phyloP scores from a whole-genome alignment of 768 basidiomycete species.

The Mycena crocata region DNA sequence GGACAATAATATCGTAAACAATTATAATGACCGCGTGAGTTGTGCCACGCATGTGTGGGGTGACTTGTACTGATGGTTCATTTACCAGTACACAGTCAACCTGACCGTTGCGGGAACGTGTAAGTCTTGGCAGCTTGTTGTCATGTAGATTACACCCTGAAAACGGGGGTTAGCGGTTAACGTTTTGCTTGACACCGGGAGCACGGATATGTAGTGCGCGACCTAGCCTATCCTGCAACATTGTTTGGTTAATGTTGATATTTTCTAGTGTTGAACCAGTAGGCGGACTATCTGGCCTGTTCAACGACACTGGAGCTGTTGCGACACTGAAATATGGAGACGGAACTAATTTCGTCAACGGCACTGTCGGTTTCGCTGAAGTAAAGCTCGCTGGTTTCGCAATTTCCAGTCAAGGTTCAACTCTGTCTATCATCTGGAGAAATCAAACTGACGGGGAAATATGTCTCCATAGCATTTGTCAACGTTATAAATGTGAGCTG shows the following conservation, averaged over 20 bases:
- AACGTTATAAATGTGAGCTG: slow-evolving; percentile 35
- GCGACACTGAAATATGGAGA: slow-evolving; percentile 47
- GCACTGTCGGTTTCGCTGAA: slow-evolving; percentile 46
- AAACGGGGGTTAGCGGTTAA: slow-evolving; percentile 37
- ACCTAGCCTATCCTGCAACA: background rate
- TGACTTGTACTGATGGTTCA: background rate
- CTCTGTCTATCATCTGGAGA: too few species aligned
- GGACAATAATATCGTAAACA: slow-evolving; percentile 31
- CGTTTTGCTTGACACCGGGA: slow-evolving; percentile 53
- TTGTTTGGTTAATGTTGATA: background rate
- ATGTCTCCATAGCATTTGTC: slow-evolving; percentile 42
- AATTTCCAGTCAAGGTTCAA: slow-evolving; percentile 37
- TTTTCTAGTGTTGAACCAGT: slow-evolving; percentile 49
- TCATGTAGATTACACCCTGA: background rate
- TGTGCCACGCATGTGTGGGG: background rate
- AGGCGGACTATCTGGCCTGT: slow-evolving; percentile 44
- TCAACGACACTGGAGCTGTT: slow-evolving; percentile 47
- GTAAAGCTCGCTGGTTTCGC: slow-evolving; percentile 47
- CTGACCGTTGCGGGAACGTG: slow-evolving; percentile 30
- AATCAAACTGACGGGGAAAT: background rate
- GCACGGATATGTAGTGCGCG: slow-evolving; percentile 51
- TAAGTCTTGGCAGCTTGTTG: background rate
- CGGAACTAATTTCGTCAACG: slow-evolving; percentile 47
- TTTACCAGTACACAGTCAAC: slow-evolving; percentile 25
- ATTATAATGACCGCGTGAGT: slow-evolving; percentile 31